These are phyloP conservation scores for Didymella keratinophila DNA, from an alignment of 2,329 filamentous ascomycete genomes.

Conservation along the genomic window DNA sequence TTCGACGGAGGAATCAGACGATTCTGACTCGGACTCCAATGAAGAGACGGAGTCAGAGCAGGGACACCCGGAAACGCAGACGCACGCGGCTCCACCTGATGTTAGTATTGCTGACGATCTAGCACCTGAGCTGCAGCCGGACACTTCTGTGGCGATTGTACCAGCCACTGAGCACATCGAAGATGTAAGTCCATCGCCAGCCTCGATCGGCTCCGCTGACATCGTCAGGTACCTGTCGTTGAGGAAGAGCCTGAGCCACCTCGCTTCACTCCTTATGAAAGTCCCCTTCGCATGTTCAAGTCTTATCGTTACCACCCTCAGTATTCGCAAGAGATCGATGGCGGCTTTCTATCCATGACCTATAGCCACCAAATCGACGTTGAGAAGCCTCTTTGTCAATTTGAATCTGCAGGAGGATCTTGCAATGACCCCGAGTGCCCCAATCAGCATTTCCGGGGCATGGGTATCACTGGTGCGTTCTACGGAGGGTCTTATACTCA, in stretches of 20 bases:
- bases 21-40: slow-evolving; percentile 32
- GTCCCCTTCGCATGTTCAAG: slow-evolving; percentile 81
- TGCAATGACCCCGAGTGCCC: slow-evolving; percentile 80
- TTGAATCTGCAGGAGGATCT: slow-evolving; percentile 71
- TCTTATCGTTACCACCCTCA: slow-evolving; percentile 89
- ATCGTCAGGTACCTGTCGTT: slow-evolving; percentile 21
- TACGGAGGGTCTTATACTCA: slow-evolving; percentile 27
- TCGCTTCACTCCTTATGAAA: slow-evolving; percentile 74
- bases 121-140: slow-evolving; percentile 50
- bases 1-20: slow-evolving; percentile 40
- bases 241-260: slow-evolving; percentile 27
- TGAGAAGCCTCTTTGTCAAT: slow-evolving; percentile 75
- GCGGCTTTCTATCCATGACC: slow-evolving; percentile 86
- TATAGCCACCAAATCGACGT: slow-evolving; percentile 92
- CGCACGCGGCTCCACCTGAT: slow-evolving; percentile 14
- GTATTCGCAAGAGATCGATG: slow-evolving; percentile 72
- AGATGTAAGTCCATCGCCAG: slow-evolving; percentile 33
- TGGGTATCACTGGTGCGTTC: slow-evolving; percentile 77
- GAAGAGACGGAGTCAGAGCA: slow-evolving; percentile 29
- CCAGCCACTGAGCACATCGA: slow-evolving; percentile 17
- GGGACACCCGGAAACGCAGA: slow-evolving; percentile 17
- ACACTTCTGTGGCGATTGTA: slow-evolving; percentile 12
- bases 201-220: slow-evolving; percentile 26
- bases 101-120: slow-evolving; percentile 48
- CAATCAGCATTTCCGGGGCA: slow-evolving; percentile 80